Base-by-base conservation (phyloP, 2,329 filamentous ascomycete species). In the Leptographium wingfieldii region DNA sequence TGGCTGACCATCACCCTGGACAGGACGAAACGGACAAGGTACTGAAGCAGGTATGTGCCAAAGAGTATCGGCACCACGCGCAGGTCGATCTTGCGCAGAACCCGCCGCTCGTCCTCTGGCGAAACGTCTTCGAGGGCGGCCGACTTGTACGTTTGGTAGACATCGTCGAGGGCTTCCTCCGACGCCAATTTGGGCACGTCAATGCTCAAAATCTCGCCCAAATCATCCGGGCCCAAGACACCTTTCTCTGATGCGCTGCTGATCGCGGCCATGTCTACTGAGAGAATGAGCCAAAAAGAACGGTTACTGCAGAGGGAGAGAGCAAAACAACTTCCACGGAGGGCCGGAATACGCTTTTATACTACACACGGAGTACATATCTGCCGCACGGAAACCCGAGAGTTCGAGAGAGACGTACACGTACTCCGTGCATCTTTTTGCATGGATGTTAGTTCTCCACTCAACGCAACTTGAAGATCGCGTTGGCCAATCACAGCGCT, bases 31-130 rank as follows among this genome's bases (percentile, higher is more conserved):
- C 84, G 85, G 68, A 85, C 82, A 73, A 84, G 80, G 61, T 83
- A 84, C 65, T 83, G 82, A 62, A 84, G 67, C 71, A 79, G 78
- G 65, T 84, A 84, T 0, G 78, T 82, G 52, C 78, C 64, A 62
- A 84, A 83, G 9, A 84, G 69, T 9, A 84, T 69, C 0, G 82
- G 80, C 7, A 85, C 77, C 12, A 85, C 70, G 19, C 72, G 72
- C 63, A 70, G 70, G 66, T 85, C 82, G 60, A 85, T 83, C 68
- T 83, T 83, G 43, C 75, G 72, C 58, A 84, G 60, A 5, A 82
- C 74, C 7, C 67, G 69, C 66, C 67, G 59, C 56, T 64, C 62
- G 60, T 72, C 70, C 12, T 61, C 63, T 27, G 64, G 62, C 9
- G 67, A 52, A 27, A 65, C 66, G 11, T 63, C 59, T 12, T 63